These are phyloP conservation scores for Magnolia officinalis DNA, from an alignment of 164 flowering plant species.

Conservation along the genomic window DNA sequence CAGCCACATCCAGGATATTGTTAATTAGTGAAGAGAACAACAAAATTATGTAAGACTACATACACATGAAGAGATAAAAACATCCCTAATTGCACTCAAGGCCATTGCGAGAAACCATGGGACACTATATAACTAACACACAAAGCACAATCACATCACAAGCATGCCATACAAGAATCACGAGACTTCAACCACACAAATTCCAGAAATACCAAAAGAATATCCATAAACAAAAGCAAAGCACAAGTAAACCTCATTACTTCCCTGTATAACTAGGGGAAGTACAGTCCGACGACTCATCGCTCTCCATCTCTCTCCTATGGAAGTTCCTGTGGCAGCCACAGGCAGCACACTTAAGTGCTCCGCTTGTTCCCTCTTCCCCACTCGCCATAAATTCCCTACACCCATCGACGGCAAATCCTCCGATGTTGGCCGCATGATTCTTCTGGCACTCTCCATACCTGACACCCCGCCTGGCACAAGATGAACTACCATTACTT, in stretches of 20 bases:
- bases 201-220: neutral
- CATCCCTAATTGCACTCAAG: neutral
- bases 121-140: neutral
- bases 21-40: neutral
- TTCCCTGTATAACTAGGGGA: constrained; percentile 24
- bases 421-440: constrained; percentile 76
- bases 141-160: neutral
- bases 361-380: constrained; percentile 46
- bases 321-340: constrained; percentile 87
- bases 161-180: neutral
- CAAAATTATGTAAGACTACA: neutral
- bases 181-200: neutral
- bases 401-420: constrained; percentile 82
- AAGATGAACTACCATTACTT: constrained; percentile 29
- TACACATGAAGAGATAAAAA: neutral
- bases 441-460: constrained; percentile 85
- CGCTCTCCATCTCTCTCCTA: constrained; percentile 46
- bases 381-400: constrained; percentile 79
- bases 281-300: constrained; percentile 37
- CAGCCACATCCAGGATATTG: neutral
- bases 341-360: constrained; percentile 74
- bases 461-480: constrained; percentile 22
- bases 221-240: neutral
- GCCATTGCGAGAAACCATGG: neutral
- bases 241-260: neutral